Evolutionary conservation across 192 early-diverging fungal species (phyloP), one percentile per base, ranked within the genome.

Genomic region (Backusella luteola): DNA sequence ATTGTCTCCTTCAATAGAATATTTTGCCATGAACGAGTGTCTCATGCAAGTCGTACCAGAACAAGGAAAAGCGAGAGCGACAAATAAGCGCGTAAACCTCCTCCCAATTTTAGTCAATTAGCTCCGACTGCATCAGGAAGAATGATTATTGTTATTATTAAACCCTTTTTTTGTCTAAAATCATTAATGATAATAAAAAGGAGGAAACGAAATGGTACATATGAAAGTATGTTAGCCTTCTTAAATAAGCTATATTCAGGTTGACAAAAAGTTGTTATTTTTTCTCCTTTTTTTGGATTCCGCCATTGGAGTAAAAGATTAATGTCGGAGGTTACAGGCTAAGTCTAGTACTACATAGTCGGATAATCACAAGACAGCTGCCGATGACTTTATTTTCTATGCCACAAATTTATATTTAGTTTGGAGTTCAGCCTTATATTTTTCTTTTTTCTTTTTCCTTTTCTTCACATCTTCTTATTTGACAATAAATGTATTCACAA

Each of bases 341-440:
- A 19, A 23, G 2, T 26, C 7, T 0, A 29, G 56, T 63, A 23
- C 11, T 63, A 63, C 56, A 63, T 23, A 63, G 56, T 63, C 56
- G 56, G 56, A 29, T 63, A 63, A 63, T 63, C 56, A 59, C 56
- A 59, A 59, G 56, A 59, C 21, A 63, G 26, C 26, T 63, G 56
- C 26, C 26, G 56, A 63, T 63, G 56, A 63, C 56, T 23, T 63
- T 63, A 21, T 29, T 63, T 29, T 29, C 56, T 26, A 63, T 63
- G 23, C 56, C 56, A 63, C 56, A 63, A 63, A 63, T 63, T 63
- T 63, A 63, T 63, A 63, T 63, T 63, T 56, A 56, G 21, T 56
- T 56, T 56, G 53, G 53, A 23, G 53, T 56, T 63, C 56, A 63
- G 56, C 56, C 12, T 63, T 63, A 9, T 63, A 9, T 63, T 26